Evolutionary conservation across 805 yeast species (phyloP).

Genomic region (Kodamaea laetipori): DNA sequence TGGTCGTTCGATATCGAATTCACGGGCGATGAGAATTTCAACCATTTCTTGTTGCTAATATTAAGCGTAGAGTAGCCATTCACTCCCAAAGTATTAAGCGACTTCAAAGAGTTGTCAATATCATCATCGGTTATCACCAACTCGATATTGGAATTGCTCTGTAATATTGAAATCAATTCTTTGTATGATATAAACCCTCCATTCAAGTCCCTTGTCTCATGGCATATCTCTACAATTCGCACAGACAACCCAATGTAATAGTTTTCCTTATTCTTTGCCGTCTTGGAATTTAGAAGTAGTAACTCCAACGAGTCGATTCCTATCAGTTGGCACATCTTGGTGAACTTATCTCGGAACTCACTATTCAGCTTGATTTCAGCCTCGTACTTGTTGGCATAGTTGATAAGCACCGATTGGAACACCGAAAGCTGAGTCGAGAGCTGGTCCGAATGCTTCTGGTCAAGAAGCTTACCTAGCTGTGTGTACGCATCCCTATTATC

Average conservation of each 20-base stretch:
- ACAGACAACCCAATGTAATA: slow-evolving; percentile 70
- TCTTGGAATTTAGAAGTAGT: slow-evolving; percentile 20
- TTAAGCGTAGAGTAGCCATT: slow-evolving; percentile 65
- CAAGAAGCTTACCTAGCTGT: slow-evolving; percentile 52
- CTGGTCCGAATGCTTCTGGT: slow-evolving; percentile 58
- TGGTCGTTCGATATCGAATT: slow-evolving; percentile 56
- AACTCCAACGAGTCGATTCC: slow-evolving; percentile 79
- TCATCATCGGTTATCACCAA: slow-evolving; percentile 49
- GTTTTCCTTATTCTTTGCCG: slow-evolving; percentile 42
- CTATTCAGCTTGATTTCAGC: slow-evolving; percentile 64
- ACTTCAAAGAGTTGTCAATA: slow-evolving; percentile 54
- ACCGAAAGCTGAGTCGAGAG: slow-evolving; percentile 70
- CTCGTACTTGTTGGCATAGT: slow-evolving; percentile 73
- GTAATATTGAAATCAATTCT: slow-evolving; percentile 34
- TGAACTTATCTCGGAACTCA: slow-evolving; percentile 68
- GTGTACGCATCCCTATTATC: slow-evolving; percentile 32
- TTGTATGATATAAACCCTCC: slow-evolving; percentile 78
- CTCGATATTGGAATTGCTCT: slow-evolving; percentile 32
- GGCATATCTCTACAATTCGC: slow-evolving; percentile 74
- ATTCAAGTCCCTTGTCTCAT: slow-evolving; percentile 65
- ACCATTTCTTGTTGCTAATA: slow-evolving; percentile 59
- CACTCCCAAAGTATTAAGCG: slow-evolving; percentile 58
- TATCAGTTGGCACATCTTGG: slow-evolving; percentile 71
- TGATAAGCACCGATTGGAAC: slow-evolving; percentile 75
- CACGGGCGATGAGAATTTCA: slow-evolving; percentile 36